These are phyloP conservation scores for Aristolochia californica DNA, from an alignment of 164 flowering plant species.

Conservation along the genomic window DNA sequence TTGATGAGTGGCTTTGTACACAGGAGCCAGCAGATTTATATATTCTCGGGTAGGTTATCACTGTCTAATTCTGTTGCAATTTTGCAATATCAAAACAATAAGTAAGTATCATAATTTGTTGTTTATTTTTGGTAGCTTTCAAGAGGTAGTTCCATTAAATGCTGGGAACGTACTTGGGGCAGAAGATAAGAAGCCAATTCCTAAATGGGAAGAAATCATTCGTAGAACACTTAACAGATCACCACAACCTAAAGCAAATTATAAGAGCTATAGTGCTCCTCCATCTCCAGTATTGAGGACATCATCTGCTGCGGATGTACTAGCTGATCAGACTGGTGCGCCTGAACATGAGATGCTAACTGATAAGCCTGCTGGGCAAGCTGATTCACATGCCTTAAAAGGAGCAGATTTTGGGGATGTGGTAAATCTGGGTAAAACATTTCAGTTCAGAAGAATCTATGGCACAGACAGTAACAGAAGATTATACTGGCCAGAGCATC, in stretches of 20 bases:
- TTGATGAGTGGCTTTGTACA: constrained; percentile 81
- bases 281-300: constrained; percentile 76
- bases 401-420: constrained; percentile 11
- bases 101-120: background rate
- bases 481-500: constrained; percentile 69
- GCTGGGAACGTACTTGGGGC: constrained; percentile 52
- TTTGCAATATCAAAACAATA: background rate
- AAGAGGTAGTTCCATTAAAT: constrained; percentile 43
- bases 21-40: constrained; percentile 76
- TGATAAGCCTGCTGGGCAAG: constrained; percentile 14
- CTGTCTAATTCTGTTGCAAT: background rate
- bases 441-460: constrained; percentile 34
- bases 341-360: constrained; percentile 21
- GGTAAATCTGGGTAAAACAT: constrained; percentile 15
- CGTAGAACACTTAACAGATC: constrained; percentile 71
- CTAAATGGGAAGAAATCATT: constrained; percentile 86
- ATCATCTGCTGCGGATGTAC: constrained; percentile 48
- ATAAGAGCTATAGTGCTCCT: constrained; percentile 77
- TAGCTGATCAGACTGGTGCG: constrained; percentile 34
- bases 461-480: constrained; percentile 34
- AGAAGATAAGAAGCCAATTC: constrained; percentile 56
- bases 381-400: constrained; percentile 12
- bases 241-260: constrained; percentile 41
- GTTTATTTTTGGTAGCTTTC: constrained; percentile 43
- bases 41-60: constrained; percentile 53